Evolutionary conservation across 352 stramenopile species (phyloP), one percentile per base, ranked within the genome.

Genomic region (Pythium brachiatum): DNA sequence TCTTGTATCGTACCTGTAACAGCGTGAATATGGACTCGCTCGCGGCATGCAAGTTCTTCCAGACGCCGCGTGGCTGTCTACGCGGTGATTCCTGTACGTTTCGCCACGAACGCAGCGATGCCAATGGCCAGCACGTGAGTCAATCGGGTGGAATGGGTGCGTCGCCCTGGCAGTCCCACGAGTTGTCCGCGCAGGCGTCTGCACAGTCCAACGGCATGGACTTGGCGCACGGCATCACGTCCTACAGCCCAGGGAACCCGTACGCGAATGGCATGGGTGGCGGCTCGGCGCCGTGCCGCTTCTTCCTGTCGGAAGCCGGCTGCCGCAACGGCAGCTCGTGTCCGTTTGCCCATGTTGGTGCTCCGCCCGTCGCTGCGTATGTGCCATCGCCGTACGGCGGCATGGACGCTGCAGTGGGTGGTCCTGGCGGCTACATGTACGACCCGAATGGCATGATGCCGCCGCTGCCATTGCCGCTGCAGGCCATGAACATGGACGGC

Each of bases 251-350:
- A 1, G 53, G 63, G 56, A 86, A 83, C 56, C 68, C 71, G 44
- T 86, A 87, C 57, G 62, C 63, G 15, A 76, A 60, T 27, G 55
- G 55, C n/a, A 53, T 31, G 25, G 34, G 59, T 46, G 73, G 47
- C 44, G 57, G 20, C 12, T 47, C 34, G 69, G 55, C 69, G n/a
- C 53, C 65, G 21, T 92, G 81, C 46, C 76, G 75, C 43, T 92
- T 90, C 66, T 92, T 81, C 70, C 25, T 69, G 48, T 73, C 74
- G 4, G 62, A 68, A 9, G 68, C 56, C 20, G 77, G 83, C n/a
- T 92, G 83, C 44, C 83, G 83, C 64, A 92, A 92, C 53, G 83
- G 83, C 23, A 60, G 46, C 26, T 69, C 62, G n/a, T 92, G 83
- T 48, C 72, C 72, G 4, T 92, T 87, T 36, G 64, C 72, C 5